Evolutionary conservation across 2,329 filamentous ascomycete genomes (phyloP), one percentile per base, ranked within the genome.

Genomic region (Laburnicola sp.): DNA sequence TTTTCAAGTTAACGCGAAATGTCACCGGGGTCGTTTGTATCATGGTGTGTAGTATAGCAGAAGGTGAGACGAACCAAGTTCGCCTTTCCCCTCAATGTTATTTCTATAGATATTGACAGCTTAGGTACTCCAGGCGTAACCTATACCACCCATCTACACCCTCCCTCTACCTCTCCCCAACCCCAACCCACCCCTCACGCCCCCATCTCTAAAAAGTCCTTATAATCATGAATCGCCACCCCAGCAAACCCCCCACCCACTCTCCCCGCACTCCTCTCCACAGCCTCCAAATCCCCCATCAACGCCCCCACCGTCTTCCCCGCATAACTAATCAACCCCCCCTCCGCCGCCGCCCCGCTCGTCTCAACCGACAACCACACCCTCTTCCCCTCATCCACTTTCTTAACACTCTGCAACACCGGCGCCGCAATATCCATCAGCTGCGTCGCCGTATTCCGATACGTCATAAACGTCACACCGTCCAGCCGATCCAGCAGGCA

Each of bases 381-480:
- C 8, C 40, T 36, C 38, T 50, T 55, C 9, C 26, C 37, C 3
- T 31, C 10, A 10, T 42, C 22, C 21, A 34, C 36, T 3, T 6
- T 40, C 10, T 34, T 31, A n/a, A 43, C 41, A 3, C 31, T 27
- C 26, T 43, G 31, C 16, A 55, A 37, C 30, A 50, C 31, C 22
- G 53, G 41, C 11, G 30, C 45, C 16, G 53, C 53, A 21, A 55
- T 40, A 7, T 42, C 48, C 2, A 55, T 30, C 11, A 55, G 45
- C 16, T 31, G 44, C 1, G 11, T 21, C 4, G 45, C 26, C 9
- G 48, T 51, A 27, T 51, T 45, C n/a, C 52, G 52, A 27, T 55
- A 55, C 9, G 52, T 55, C 52, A 55, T 55, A 37, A 55, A 55
- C 2, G 52, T 55, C 11, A 48, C 45, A 1, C 36, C 46, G 36